Base-by-base conservation (phyloP, 176 grass and related monocot species). In the Avena insularis region DNA sequence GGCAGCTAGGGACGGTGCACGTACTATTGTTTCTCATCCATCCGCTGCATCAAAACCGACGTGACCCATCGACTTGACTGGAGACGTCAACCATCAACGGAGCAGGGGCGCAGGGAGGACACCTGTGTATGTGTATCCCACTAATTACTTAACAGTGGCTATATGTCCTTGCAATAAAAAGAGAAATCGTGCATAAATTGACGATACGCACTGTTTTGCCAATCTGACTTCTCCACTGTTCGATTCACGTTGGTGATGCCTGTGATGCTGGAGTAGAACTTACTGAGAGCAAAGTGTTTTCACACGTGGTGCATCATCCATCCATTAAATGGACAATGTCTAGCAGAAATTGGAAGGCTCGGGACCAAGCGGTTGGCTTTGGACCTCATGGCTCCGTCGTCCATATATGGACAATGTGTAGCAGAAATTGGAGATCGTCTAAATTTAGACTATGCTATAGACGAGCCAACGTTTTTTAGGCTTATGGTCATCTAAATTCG, bases 91-190 rank as follows among this genome's bases (percentile, higher is more conserved):
- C 55, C 56, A 84, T 33, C 19, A 62, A 75, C n/a, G 35, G 27
- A 66, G 38, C n/a, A n/a, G n/a, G n/a, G 25, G 25, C 25, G 14
- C 27, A 16, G 11, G 29, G 56, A 70, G 79, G 81, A 53, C 60
- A 54, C 83, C 29, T 77, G 72, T 77, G 46, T 35, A 75, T 77
- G 72, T 77, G 46, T 35, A 75, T n/a, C 70, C 36, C 36, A 58
- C 15, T 40, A 57, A 11, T 25, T 56, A 66, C 17, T 25, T 14
- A 16, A 29, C 31, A 46, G 13, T 72, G 6, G 19, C 25, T 23
- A 19, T 60, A 55, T 73, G 36, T 8, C 12, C 8, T 82, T 35
- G 19, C 16, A 38, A 35, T 43, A 43, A 69, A 1, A 33, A 67
- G 2, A 67, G 27, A 69, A 38, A 71, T 10, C 12, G 9, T 31